phyloP scores from a whole-genome alignment of 2,329 filamentous ascomycete genomes.

The Penicillium sp. region DNA sequence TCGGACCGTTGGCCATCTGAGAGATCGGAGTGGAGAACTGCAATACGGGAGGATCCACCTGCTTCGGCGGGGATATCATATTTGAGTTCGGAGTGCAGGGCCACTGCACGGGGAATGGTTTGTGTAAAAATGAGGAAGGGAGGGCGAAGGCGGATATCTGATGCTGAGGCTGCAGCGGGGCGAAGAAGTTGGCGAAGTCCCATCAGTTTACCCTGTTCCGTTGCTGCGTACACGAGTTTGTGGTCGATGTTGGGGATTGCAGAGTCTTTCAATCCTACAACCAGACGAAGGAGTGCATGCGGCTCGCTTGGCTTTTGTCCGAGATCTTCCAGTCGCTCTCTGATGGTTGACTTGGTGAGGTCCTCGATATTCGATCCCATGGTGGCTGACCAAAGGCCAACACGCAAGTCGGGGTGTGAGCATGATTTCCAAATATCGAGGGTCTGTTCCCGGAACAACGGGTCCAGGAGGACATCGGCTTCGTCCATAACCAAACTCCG shows the following conservation, averaged over 20 bases:
- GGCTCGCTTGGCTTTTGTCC: constrained; percentile 19
- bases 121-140: constrained; percentile 96
- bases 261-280: constrained; percentile 95
- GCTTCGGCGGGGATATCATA: constrained; percentile 92
- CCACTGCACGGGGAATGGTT: constrained; percentile 85
- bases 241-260: constrained; percentile 91
- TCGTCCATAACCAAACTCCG: constrained; percentile 81
- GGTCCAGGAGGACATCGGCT: constrained; percentile 89
- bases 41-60: constrained; percentile 78
- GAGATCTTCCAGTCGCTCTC: constrained; percentile 46
- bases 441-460: constrained; percentile 86
- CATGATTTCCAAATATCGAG: constrained; percentile 80
- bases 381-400: constrained; percentile 92
- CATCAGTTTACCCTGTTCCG: constrained; percentile 88
- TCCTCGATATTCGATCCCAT: constrained; percentile 92
- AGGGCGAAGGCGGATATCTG: constrained; percentile 62
- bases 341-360: constrained; percentile 67
- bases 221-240: constrained; percentile 84
- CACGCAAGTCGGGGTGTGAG: constrained; percentile 64
- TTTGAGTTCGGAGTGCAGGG: constrained; percentile 82
- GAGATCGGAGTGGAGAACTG: constrained; percentile 84
- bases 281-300: constrained; percentile 68
- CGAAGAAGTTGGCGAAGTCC: constrained; percentile 86
- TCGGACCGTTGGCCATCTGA: constrained; percentile 70
- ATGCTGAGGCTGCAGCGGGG: constrained; percentile 58